Conservation (phyloP, 1,139 yeast species). For the Sugiyamaella pinicola region DNA sequence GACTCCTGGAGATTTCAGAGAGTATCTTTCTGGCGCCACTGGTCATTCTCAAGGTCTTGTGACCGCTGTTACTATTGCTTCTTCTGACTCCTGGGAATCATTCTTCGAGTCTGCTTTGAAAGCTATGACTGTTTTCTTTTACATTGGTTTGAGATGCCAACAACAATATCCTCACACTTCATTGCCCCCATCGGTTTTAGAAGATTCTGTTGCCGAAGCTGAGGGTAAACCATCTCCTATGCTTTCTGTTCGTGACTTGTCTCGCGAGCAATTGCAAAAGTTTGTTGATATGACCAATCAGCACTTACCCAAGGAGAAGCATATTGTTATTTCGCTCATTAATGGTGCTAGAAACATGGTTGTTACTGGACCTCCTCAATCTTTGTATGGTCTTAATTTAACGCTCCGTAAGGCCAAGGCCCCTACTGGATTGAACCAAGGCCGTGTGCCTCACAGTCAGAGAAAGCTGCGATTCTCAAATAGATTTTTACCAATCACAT, state of each 20-base stretch:
- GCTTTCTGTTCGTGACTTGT: constrained; percentile 89
- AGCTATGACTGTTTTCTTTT: constrained; percentile 83
- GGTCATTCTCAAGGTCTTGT: constrained; percentile 99
- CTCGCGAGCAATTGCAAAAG: constrained; percentile 73
- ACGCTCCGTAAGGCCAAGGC: constrained; percentile 93
- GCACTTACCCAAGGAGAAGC: constrained; percentile 90
- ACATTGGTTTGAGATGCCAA: constrained; percentile 90
- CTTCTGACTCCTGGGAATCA: constrained; percentile 83
- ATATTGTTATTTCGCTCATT: constrained; percentile 83
- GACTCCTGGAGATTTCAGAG: constrained; percentile 86
- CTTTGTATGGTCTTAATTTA: constrained; percentile 93
- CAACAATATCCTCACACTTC: constrained; percentile 91
- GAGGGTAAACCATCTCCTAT: constrained; percentile 98
- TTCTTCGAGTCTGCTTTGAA: constrained; percentile 71
- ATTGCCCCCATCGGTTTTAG: constrained; percentile 88
- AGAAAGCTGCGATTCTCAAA: constrained; percentile 91
- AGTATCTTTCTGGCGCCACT: constrained; percentile 76
- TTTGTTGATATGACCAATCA: constrained; percentile 85
- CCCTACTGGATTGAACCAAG: constrained; percentile 90
- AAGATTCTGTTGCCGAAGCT: constrained; percentile 89
- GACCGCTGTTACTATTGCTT: constrained; percentile 88
- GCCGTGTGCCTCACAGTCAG: constrained; percentile 89
- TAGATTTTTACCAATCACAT: constrained; percentile 91
- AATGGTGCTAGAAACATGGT: constrained; percentile 97
- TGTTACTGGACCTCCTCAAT: constrained; percentile 97